Base-by-base conservation (phyloP, 129 eudicot genomes). In the Centella asiatica region DNA sequence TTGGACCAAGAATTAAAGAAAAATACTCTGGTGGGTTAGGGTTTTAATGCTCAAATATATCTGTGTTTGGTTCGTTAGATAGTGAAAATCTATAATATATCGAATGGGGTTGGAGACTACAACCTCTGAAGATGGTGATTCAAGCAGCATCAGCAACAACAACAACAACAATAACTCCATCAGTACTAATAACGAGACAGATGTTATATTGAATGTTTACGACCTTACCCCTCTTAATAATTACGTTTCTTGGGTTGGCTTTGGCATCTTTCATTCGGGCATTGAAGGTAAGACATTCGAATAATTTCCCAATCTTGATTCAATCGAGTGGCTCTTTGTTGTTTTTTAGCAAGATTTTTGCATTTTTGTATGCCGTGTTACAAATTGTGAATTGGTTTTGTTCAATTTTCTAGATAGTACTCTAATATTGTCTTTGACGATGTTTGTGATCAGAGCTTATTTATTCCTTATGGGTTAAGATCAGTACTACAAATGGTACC, bases 211-310 rank as follows among this genome's bases (percentile, higher is more conserved):
- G 68, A 83, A 83, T 57, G 66, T 83, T 3, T 83, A 83, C 61
- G 89, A 83, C 48, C 89, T 83, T 19, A 78, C 89, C 17, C 82
- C 89, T 47, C 42, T 78, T 29, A 83, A 83, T 72, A 34, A 64
- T 69, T 83, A 83, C 56, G 66, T 76, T 64, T 62, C 70, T 36
- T 83, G 84, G 85, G 54, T 83, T 44, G 89, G 89, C 65, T 70
- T 83, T 58, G 89, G 89, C 22, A 54, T 83, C 59, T 83, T 83
- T 17, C 88, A 82, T 72, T 74, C 88, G n/a, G 88, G 88, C 28
- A 78, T 82, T 62, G 81, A 78, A 76, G 88, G 88, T 82, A 29
- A 62, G 64, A 8, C n/a, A n/a, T n/a, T n/a, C n/a, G n/a, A n/a
- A n/a, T 4, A 0, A 23, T 22, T 31, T 9, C 51, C 12, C 37